These are phyloP conservation scores for Phytophthora pinifolia DNA, from an alignment of 352 stramenopile species.

Conservation along the genomic window DNA sequence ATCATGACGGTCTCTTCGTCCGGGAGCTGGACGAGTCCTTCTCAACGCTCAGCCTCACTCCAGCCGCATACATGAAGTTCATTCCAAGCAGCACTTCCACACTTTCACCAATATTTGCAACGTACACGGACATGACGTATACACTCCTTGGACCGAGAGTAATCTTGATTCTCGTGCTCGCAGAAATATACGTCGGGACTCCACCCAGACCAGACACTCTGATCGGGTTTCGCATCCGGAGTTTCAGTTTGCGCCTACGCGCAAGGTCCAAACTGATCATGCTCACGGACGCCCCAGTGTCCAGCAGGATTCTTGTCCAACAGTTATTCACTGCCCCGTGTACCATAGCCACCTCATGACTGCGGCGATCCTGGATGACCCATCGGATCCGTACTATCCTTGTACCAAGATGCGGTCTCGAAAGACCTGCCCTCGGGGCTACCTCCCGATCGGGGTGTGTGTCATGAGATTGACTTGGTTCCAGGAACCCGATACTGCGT, in stretches of 20 bases:
- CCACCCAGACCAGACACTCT: conserved; percentile 10
- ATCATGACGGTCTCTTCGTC: too few species aligned
- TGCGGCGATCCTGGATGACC: too few species aligned
- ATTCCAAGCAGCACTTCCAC: background rate
- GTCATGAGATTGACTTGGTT: too few species aligned
- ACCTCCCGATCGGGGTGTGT: too few species aligned
- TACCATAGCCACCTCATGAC: background rate
- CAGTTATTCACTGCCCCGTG: background rate
- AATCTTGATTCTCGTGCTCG: conserved; percentile 21
- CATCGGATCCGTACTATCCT: too few species aligned
- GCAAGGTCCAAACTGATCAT: background rate
- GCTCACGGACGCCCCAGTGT: background rate
- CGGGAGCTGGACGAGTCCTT: too few species aligned
- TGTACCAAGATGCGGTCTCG: too few species aligned
- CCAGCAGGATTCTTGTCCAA: background rate
- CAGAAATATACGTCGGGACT: conserved; percentile 15
- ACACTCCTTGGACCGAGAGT: conserved; percentile 7
- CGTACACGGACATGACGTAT: conserved; percentile 22
- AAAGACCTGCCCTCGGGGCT: too few species aligned
- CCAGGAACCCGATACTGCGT: too few species aligned
- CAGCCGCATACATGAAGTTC: too few species aligned
- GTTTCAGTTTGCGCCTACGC: conserved; percentile 1
- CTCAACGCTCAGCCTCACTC: too few species aligned
- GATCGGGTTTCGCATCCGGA: background rate
- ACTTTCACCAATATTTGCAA: conserved; percentile 22